These are phyloP conservation scores for Arctium minus DNA, from an alignment of 129 eudicot genomes.

Conservation along the genomic window DNA sequence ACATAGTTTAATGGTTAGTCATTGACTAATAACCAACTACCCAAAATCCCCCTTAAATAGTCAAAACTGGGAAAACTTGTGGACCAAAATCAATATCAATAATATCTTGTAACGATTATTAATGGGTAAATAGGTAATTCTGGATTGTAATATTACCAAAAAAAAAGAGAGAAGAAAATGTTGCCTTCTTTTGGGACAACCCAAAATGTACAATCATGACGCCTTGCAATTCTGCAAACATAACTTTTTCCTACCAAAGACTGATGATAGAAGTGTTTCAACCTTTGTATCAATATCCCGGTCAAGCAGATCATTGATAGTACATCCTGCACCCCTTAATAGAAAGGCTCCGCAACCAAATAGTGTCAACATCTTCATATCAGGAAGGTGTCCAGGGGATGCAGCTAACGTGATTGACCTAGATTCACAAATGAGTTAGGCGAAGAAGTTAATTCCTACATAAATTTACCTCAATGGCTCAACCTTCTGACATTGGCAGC, in stretches of 20 bases:
- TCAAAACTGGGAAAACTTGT: not conserved
- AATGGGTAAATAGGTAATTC: not conserved
- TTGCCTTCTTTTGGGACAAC: not conserved
- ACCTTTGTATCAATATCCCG: slow-evolving; percentile 95
- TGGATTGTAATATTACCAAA: not conserved
- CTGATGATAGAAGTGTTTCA: not conserved
- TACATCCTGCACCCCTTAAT: slow-evolving; percentile 95
- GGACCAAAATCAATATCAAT: not conserved
- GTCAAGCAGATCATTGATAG: slow-evolving; percentile 90
- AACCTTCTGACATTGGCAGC: not conserved
- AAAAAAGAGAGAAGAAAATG: not conserved
- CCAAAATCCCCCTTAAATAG: not conserved
- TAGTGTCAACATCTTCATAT: slow-evolving; percentile 73
- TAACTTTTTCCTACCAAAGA: slow-evolving; percentile 1
- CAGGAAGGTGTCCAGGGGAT: slow-evolving; percentile 78
- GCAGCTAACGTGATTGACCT: slow-evolving; percentile 97
- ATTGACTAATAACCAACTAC: not conserved
- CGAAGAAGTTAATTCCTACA: not conserved
- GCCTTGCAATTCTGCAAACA: not conserved
- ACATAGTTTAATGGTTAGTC: not conserved
- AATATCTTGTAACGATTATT: not conserved
- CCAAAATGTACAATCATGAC: not conserved
- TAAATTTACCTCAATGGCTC: not conserved
- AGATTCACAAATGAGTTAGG: slow-evolving; percentile 15
- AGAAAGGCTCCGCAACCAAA: slow-evolving; percentile 97